Conservation (phyloP, 176 grass and related monocot genomes). For the Cymbopogon citratus region DNA sequence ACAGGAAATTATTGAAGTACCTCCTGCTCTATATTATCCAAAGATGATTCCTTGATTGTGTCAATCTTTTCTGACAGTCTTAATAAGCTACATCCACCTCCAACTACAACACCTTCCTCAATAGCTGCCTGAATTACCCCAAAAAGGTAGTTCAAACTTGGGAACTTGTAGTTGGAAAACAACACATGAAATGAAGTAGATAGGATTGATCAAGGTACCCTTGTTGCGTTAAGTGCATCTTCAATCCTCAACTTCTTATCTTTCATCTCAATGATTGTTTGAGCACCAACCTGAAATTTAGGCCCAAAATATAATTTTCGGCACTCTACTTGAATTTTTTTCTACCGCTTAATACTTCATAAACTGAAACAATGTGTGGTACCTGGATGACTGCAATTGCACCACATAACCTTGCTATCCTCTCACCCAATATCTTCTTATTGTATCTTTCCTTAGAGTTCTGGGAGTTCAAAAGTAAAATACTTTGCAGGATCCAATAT, state of each 20-base stretch:
- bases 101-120: constrained; percentile 96
- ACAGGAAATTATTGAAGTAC: constrained; percentile 17
- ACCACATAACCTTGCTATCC: constrained; percentile 80
- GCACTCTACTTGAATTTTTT: neutral
- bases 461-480: constrained; percentile 30
- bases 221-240: constrained; percentile 91
- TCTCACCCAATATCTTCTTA: constrained; percentile 86
- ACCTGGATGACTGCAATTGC: constrained; percentile 95
- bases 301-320: constrained; percentile 14
- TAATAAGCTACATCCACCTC: constrained; percentile 87
- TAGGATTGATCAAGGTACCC: constrained; percentile 40
- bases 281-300: constrained; percentile 79
- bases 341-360: neutral
- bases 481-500: neutral
- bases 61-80: constrained; percentile 80
- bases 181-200: neutral
- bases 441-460: constrained; percentile 72
- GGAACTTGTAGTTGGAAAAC: constrained; percentile 16
- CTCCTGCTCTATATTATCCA: constrained; percentile 85
- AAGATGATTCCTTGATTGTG: constrained; percentile 62
- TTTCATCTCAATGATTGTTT: constrained; percentile 91
- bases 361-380: constrained; percentile 5
- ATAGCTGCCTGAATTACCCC: constrained; percentile 70
- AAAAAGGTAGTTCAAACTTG: neutral
- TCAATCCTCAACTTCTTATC: constrained; percentile 96